Evolutionary conservation across 2,329 filamentous ascomycete genomes (phyloP), one percentile per base, ranked within the genome.

Genomic region (Fusarium nygamai): DNA sequence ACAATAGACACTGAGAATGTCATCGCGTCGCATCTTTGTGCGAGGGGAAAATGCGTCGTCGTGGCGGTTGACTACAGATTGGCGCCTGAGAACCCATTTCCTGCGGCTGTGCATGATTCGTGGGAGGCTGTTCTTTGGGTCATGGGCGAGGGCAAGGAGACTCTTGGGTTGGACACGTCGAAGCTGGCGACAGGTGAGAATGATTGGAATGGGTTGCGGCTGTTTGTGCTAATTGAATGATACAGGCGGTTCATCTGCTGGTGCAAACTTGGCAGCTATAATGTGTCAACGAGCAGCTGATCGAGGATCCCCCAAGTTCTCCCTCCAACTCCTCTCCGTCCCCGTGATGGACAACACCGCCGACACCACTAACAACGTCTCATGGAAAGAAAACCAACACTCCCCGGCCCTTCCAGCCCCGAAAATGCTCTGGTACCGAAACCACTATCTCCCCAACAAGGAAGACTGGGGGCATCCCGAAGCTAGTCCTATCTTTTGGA

Each of bases 221-320:
- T 3, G 19, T 29, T 29, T 8, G 4, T 34, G 13, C 57, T 64
- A 11, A 65, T 9, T 22, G 5, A 1, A 11, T 27, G 11, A 46
- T 19, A 13, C 2, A 69, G 65, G 67, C 11, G 67, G 67, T 4
- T 70, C 67, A 4, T 70, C 67, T 24, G 67, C 67, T 13, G 67
- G 67, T 0, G 66, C 67, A 0, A 70, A 70, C 16, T 14, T 70
- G 12, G 67, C 66, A 9, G 66, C 66, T 5, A 43, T 70, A 13
- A 70, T 70, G 60, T 70, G 67, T 1, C 67, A 70, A 41, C 53
- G 67, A 10, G 67, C 67, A 2, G 66, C 66, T 11, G 60, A 70
- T n/a, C 47, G 31, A 14, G 41, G 29, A 31, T 44, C 24, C 1
- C 41, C 60, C 0, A 38, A 44, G 0, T 65, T 70, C 31, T 70